A percentile compares a stretch with the other conserved stretches of the same genome.
These are phyloP conservation scores for Globisporangium ultimum DNA, from an alignment of 352 stramenopile genomes.

Conservation along the genomic window DNA sequence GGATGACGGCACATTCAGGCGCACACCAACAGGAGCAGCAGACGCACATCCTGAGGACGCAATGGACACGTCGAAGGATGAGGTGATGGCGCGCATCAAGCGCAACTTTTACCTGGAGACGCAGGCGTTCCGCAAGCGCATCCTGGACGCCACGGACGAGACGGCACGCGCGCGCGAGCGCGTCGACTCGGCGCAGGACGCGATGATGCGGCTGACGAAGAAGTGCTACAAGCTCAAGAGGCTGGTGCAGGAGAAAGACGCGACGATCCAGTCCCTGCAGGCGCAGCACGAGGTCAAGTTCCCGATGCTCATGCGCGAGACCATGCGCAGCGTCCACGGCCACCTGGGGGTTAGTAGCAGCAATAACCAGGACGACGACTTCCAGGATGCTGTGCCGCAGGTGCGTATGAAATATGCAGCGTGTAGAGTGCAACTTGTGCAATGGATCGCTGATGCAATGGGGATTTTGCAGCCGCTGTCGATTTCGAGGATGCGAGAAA, in stretches of 20 bases:
- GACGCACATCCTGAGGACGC: background rate
- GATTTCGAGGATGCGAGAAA: constrained; percentile 33
- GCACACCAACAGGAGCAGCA: background rate
- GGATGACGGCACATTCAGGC: too few relatives aligned
- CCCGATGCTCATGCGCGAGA: constrained; percentile 58
- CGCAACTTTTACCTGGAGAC: constrained; percentile 56
- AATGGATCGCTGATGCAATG: background rate
- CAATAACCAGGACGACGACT: constrained; percentile 23
- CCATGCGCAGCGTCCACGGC: constrained; percentile 48
- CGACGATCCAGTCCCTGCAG: constrained; percentile 40
- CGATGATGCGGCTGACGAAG: constrained; percentile 44
- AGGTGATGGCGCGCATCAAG: constrained; percentile 49
- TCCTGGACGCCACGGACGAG: constrained; percentile 27
- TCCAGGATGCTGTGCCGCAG: background rate
- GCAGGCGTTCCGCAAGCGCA: constrained; percentile 39
- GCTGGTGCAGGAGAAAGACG: constrained; percentile 56
- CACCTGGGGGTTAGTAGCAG: constrained; percentile 16
- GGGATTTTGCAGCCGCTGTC: constrained; percentile 25
- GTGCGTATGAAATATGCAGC: too few relatives aligned
- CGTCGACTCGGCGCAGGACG: constrained; percentile 31
- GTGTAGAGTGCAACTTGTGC: background rate
- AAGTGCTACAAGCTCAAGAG: constrained; percentile 59
- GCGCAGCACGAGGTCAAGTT: constrained; percentile 51
- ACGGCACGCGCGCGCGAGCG: constrained; percentile 21
- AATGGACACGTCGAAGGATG: constrained; percentile 3